phyloP scores from a whole-genome alignment of 108 stramenopile species.

The Skeletonema costatum region DNA sequence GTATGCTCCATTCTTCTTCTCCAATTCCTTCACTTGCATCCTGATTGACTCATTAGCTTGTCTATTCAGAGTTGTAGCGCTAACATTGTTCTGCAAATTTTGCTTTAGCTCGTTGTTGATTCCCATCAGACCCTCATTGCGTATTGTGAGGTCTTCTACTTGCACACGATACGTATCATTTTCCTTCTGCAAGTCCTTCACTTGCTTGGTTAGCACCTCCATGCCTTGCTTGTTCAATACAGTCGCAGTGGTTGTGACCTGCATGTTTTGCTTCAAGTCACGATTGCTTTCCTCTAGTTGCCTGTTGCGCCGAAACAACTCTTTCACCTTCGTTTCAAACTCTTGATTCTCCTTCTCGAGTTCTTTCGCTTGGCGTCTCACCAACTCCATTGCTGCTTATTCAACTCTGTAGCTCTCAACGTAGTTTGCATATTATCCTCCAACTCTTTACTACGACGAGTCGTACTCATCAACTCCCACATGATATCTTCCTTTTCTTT shows the following conservation, averaged over 20 bases:
- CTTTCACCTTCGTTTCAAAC: background rate
- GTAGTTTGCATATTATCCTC: background rate
- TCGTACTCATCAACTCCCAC: background rate
- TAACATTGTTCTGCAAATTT: background rate
- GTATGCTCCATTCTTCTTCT: background rate
- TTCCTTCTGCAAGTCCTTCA: background rate
- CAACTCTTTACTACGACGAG: background rate
- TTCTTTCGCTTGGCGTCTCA: background rate
- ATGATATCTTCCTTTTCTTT: background rate
- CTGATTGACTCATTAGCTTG: background rate
- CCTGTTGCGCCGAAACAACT: background rate
- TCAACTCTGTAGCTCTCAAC: background rate
- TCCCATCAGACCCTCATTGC: background rate
- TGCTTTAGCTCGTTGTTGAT: background rate
- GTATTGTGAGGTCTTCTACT: background rate
- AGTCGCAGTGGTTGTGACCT: background rate
- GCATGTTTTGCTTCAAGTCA: background rate
- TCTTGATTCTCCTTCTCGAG: conserved; percentile 1
- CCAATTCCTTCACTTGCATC: background rate
- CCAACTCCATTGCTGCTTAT: conserved; percentile 1
- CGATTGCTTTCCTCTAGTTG: background rate
- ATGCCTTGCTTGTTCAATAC: background rate
- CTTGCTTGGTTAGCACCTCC: background rate
- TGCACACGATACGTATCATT: background rate
- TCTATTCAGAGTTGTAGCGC: background rate